A percentile compares a stretch with the other conserved stretches of the same genome.
Conservation (phyloP, 2,329 filamentous ascomycete species). For the Fusarium paranaense region DNA sequence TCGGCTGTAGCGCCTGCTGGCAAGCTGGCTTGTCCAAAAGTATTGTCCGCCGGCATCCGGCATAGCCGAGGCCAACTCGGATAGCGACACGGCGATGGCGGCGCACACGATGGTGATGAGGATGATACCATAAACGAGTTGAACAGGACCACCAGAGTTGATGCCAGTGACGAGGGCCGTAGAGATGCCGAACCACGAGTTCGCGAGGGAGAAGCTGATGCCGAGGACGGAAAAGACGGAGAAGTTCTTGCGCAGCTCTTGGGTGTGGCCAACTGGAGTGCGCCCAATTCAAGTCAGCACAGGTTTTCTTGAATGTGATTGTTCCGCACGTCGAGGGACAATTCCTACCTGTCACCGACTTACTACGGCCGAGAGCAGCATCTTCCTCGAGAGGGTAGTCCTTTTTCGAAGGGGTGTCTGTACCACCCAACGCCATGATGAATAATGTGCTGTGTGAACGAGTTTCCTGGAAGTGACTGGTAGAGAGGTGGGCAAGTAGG, state of each 20-base stretch:
- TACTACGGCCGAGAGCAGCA: neutral
- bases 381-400: neutral
- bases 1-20: neutral
- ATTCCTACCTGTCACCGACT: neutral
- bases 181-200: constrained; percentile 21
- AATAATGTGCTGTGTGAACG: neutral
- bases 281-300: neutral
- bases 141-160: constrained; percentile 1
- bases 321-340: neutral
- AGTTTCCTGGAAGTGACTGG: neutral
- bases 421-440: neutral
- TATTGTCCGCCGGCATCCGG: neutral
- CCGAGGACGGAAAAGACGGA: constrained; percentile 25
- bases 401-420: neutral
- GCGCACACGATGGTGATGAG: neutral
- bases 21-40: neutral
- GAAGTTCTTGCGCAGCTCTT: constrained; percentile 13
- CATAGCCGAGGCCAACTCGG: neutral
- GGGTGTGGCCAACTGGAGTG: neutral
- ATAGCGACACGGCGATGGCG: neutral
- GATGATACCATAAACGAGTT: neutral
- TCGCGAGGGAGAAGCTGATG: constrained; percentile 17
- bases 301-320: neutral
- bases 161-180: constrained; percentile 13
- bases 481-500: neutral